Evolutionary conservation across 176 grass and related monocot species (phyloP).

Genomic region (Aegilops tauschii): DNA sequence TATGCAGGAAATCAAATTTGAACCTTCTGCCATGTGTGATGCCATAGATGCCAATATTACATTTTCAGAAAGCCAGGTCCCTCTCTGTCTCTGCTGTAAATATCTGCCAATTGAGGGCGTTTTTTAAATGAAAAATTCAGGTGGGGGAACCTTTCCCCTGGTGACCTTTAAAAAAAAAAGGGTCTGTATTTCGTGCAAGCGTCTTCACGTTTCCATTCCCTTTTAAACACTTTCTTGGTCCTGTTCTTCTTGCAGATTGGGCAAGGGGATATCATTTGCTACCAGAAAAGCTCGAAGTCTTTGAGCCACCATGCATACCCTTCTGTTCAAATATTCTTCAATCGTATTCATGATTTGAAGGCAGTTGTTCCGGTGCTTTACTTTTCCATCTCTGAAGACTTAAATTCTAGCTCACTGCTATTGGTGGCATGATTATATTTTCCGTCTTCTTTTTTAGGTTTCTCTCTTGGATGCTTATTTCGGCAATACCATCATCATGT

Average conservation of each 20-base stretch:
- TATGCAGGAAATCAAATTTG: slow-evolving; percentile 43
- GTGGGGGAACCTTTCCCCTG: too few relatives aligned
- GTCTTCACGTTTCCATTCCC: neutral
- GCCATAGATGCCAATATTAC: neutral
- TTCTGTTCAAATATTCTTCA: slow-evolving; percentile 36
- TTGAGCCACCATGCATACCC: slow-evolving; percentile 18
- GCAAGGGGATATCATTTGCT: slow-evolving; percentile 59
- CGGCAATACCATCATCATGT: neutral
- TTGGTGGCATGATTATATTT: neutral
- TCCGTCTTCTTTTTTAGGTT: neutral
- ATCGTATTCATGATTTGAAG: slow-evolving; percentile 40
- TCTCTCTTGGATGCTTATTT: neutral
- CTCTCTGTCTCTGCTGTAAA: too few relatives aligned
- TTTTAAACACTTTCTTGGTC: neutral
- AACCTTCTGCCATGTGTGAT: slow-evolving; percentile 24
- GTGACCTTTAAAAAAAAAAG: too few relatives aligned
- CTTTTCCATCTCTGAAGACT: neutral
- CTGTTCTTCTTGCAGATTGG: slow-evolving; percentile 21
- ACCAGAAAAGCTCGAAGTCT: slow-evolving; percentile 19
- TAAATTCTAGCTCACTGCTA: neutral
- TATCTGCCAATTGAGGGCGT: too few relatives aligned
- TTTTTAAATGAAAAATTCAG: too few relatives aligned
- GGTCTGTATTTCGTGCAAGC: neutral
- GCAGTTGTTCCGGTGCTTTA: neutral
- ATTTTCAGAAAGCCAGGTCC: neutral